Evolutionary conservation across 2,329 filamentous ascomycete species (phyloP), one percentile per base, ranked within the genome.

Genomic region (Colletotrichum euphorbiae): DNA sequence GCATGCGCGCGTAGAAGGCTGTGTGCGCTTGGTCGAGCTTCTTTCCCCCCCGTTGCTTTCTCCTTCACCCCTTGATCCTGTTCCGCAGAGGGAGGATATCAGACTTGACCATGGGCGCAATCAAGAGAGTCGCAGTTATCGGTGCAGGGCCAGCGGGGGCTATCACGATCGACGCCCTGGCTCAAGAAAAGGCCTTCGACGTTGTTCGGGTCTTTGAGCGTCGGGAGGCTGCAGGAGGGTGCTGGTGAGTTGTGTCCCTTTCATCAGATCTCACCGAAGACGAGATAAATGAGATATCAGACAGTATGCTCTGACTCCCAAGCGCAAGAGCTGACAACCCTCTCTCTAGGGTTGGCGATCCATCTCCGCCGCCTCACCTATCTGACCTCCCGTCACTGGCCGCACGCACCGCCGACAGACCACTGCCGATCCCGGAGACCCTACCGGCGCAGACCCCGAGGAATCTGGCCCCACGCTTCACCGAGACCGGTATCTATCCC

Each of bases 191-290:
- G 69, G 74, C 78, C 0, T 90, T 90, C 72, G 85, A 89, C 66
- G 75, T 80, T 2, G 87, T 90, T 62, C 82, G 86, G 6, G 86
- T 90, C 0, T 91, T 90, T 73, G 89, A 91, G 73, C 80, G 88
- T 31, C 83, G 87, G 57, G 85, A 88, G 69, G 82, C 80, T 13
- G 80, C 87, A 1, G 89, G 88, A 57, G 89, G 89, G 17, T 89
- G 85, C 62, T 91, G 88, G 89, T 89, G 75, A 75, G 82, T 63
- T 7, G 38, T 12, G n/a, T 17, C 69, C 36, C 2, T n/a, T 17
- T 43, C 19, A 42, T 43, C 28, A 13, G 12, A 9, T 21, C 11
- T 36, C 1, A 3, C 17, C 15, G n/a, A 38, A 21, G 38, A 42
- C 28, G 52, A 33, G 19, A 42, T 17, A 19, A 38, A 45, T 11